Evolutionary conservation across 2,329 filamentous ascomycete species (phyloP), one percentile per base, ranked within the genome.

Genomic region (Canariomyces notabilis): DNA sequence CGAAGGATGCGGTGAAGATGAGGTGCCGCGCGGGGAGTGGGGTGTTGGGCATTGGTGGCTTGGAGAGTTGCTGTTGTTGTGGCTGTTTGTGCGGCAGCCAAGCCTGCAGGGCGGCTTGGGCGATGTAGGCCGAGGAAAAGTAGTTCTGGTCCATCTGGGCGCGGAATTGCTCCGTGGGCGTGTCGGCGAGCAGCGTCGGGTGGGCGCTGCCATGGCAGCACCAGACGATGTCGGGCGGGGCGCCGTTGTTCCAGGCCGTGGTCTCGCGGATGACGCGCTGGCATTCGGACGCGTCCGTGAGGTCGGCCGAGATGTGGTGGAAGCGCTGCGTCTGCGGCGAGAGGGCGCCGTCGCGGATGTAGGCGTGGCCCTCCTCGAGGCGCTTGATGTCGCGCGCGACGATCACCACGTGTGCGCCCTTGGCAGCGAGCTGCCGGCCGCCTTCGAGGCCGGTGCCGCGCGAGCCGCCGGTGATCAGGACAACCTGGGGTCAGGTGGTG

Each of bases 381-480:
- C 83, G 87, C 42, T 67, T 63, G 18, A 71, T 61, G 43, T 77
- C 78, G 26, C 84, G 77, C 9, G 83, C 83, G 37, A 87, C 77
- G 53, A 88, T 79, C 22, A 84, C 74, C 33, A 89, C 66, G 58
- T 83, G 81, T 14, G 83, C 84, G 41, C 85, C 84, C 63, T 82
- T 83, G 33, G 71, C 67, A 4, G 84, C 74, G 16, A 88, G 73
- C 37, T 83, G 69, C 38, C 75, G 72, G 2, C 75, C 83, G 19
- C 81, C 69, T 29, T 73, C 75, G 55, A 76, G 74, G 29, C 84
- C 85, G 75, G 86, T 81, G 44, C 84, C 85, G 57, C 85, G 79
- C 1, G 84, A 87, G 26, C 77, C 83, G 37, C 84, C 85, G 0
- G 85, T 87, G 43, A 88, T 72, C 33, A 87, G 63, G 7, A 83